Percentiles rank a stretch among this genome's conserved stretches.
These are phyloP conservation scores for Epichloe uncinata DNA, from an alignment of 2,329 filamentous ascomycete species.

Conservation along the genomic window DNA sequence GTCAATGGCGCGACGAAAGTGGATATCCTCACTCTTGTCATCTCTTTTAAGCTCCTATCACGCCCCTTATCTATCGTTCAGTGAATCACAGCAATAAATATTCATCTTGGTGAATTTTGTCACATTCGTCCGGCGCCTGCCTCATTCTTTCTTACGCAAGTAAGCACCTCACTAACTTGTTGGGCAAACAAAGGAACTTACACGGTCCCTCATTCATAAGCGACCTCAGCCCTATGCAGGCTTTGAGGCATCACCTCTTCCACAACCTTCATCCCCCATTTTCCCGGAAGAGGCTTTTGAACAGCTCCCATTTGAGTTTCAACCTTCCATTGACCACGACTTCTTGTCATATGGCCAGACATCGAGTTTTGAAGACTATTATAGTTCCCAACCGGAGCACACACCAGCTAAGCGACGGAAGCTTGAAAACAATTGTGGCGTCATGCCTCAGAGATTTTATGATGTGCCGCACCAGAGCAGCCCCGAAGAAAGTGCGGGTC, in stretches of 20 bases:
- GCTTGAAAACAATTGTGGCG: conserved; percentile 14
- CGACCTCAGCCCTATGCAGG: conserved; percentile 15
- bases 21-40: conserved; percentile 10
- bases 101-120: background rate
- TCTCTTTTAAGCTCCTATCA: conserved; percentile 3
- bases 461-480: background rate
- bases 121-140: background rate
- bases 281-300: conserved; percentile 7
- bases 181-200: conserved; percentile 18
- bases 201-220: conserved; percentile 16
- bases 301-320: conserved; percentile 10
- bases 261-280: conserved; percentile 10
- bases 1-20: conserved; percentile 1
- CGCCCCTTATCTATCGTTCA: background rate
- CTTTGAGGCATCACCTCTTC: conserved; percentile 10
- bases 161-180: conserved; percentile 22
- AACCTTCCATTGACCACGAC: conserved; percentile 15
- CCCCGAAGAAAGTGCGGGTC: background rate
- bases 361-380: conserved; percentile 19
- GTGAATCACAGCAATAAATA: background rate
- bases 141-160: background rate
- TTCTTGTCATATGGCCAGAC: conserved; percentile 18
- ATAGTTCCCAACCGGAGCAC: conserved; percentile 13
- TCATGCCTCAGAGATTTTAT: conserved; percentile 17
- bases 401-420: conserved; percentile 19